phyloP scores from a whole-genome alignment of 2,329 filamentous ascomycete genomes.

The Sporothrix variecibatus region DNA sequence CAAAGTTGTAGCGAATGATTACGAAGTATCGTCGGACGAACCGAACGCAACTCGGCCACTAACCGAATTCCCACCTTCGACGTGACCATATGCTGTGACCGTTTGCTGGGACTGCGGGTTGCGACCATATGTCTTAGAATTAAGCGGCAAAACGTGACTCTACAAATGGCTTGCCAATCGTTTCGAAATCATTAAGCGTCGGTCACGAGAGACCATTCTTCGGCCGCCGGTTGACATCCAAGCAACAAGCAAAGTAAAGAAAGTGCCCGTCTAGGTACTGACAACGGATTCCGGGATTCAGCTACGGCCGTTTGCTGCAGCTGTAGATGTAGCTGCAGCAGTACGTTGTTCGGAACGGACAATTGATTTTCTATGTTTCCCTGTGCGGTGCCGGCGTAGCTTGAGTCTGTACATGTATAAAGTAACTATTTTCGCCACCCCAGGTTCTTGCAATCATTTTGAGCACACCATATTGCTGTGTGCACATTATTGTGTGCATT shows the following conservation, averaged over 20 bases:
- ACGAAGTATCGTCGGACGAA: neutral
- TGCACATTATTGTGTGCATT: too few relatives aligned
- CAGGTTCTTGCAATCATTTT: neutral
- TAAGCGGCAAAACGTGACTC: neutral
- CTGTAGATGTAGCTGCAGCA: neutral
- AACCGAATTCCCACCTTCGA: neutral
- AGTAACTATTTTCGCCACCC: neutral
- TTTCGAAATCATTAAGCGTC: neutral
- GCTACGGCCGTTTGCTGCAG: too few relatives aligned
- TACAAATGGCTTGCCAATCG: neutral
- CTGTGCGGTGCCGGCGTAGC: too few relatives aligned
- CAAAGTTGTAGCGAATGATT: neutral
- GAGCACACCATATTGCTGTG: neutral
- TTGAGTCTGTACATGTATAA: neutral
- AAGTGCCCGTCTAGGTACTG: too few relatives aligned
- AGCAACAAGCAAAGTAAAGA: neutral
- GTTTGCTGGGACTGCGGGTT: neutral
- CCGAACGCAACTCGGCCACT: neutral
- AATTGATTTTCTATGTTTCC: neutral
- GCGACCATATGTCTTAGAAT: neutral
- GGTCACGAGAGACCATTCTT: neutral
- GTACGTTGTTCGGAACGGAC: neutral
- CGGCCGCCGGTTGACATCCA: too few relatives aligned
- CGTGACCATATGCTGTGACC: neutral
- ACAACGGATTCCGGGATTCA: too few relatives aligned